Conservation (phyloP, 2,329 filamentous ascomycete species). For the Botrytis galanthina region DNA sequence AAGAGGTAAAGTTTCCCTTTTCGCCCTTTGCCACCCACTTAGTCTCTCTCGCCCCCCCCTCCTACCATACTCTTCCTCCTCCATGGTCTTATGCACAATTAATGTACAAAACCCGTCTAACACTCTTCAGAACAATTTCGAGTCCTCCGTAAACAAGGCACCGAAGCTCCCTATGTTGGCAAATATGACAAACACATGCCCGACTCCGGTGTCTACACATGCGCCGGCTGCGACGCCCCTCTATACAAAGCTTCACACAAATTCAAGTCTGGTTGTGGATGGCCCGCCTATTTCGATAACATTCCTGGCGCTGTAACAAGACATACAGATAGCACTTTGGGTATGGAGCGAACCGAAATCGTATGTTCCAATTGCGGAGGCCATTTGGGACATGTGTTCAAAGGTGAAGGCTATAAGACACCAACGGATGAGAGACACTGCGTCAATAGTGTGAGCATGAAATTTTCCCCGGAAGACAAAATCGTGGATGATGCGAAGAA, state of each 20-base stretch:
- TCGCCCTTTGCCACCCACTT: not conserved
- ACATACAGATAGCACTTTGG: constrained; percentile 72
- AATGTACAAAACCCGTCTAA: constrained; percentile 37
- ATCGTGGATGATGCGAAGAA: constrained; percentile 43
- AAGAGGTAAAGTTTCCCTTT: constrained; percentile 49
- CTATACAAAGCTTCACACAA: constrained; percentile 94
- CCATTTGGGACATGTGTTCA: constrained; percentile 87
- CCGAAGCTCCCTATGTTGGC: constrained; percentile 76
- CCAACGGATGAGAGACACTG: constrained; percentile 97
- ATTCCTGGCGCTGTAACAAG: constrained; percentile 86
- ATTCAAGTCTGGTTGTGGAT: constrained; percentile 94
- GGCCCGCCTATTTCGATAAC: constrained; percentile 97
- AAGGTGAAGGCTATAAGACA: constrained; percentile 78
- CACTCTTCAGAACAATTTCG: constrained; percentile 79
- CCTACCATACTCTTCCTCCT: not conserved
- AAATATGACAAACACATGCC: constrained; percentile 86
- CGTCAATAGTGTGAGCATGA: constrained; percentile 90
- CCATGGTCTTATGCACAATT: not conserved
- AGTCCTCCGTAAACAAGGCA: constrained; percentile 87
- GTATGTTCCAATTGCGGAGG: constrained; percentile 93
- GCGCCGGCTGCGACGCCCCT: constrained; percentile 80
- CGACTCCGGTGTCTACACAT: constrained; percentile 74
- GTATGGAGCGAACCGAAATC: constrained; percentile 89
- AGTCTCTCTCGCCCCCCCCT: not conserved
- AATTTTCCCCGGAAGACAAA: constrained; percentile 68